A percentile compares a stretch with the other conserved stretches of the same genome.
These are phyloP conservation scores for Aspergillus sp. DNA, from an alignment of 2,329 filamentous ascomycete species.

Conservation along the genomic window DNA sequence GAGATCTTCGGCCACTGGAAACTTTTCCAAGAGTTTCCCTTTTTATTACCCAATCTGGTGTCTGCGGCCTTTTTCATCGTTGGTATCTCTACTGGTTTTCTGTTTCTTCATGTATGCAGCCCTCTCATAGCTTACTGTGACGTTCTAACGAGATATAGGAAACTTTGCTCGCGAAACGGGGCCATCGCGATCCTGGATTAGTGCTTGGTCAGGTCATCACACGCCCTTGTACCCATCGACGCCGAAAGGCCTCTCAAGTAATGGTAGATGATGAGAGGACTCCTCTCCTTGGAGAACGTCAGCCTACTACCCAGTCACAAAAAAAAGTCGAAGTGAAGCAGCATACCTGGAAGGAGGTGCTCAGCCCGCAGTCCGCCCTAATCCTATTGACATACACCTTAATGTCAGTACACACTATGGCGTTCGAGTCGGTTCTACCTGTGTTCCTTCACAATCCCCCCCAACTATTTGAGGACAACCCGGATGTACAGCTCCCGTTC, in stretches of 20 bases:
- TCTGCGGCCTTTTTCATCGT: constrained; percentile 73
- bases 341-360: constrained; percentile 61
- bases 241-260: constrained; percentile 15
- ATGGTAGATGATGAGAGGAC: constrained; percentile 27
- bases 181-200: constrained; percentile 72
- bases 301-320: constrained; percentile 10
- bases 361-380: constrained; percentile 71
- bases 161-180: constrained; percentile 71
- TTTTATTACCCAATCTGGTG: constrained; percentile 79
- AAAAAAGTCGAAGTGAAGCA: constrained; percentile 20
- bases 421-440: constrained; percentile 83
- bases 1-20: constrained; percentile 63
- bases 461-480: constrained; percentile 54
- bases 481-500: constrained; percentile 66
- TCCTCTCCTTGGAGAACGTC: constrained; percentile 29
- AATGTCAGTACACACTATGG: constrained; percentile 76
- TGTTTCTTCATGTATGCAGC: constrained; percentile 70
- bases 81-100: constrained; percentile 68
- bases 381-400: constrained; percentile 77
- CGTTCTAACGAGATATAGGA: constrained; percentile 53
- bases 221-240: constrained; percentile 35
- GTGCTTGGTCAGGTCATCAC: constrained; percentile 67
- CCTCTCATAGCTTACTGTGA: constrained; percentile 41
- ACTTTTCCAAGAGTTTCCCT: constrained; percentile 77
- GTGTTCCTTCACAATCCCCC: constrained; percentile 81